Evolutionary conservation across 257 asterid genomes (phyloP), one percentile per base, ranked within the genome.

Genomic region (Pogostemon cablin): DNA sequence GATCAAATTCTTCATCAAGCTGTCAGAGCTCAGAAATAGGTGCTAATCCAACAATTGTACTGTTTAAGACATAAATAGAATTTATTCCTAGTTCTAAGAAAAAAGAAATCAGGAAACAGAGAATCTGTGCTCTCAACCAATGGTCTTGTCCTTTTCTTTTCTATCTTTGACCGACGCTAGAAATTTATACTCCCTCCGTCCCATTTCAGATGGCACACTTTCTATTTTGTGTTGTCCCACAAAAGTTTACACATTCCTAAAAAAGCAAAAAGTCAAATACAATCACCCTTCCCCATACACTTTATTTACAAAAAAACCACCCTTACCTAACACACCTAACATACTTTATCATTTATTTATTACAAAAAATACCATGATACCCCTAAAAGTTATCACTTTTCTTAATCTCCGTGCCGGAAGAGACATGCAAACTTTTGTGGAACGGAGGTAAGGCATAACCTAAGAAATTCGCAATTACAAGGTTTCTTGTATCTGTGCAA

Each of bases 101-200:
- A 11, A 54, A 65, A 41, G 40, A 49, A 65, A 37, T 15, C 3
- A 10, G 12, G 15, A 39, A 42, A 34, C 6, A 37, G 44, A 66
- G 9, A 56, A 54, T 11, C 5, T 55, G 38, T 5, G 66, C 52
- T 61, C n/a, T 49, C 44, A 44, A 42, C 7, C 17, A 35, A n/a
- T 58, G 4, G 17, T 4, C n/a, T 39, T 58, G 3, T 59, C 9
- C 15, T 15, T 47, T 35, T 48, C 41, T 58, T 67, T 32, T 57
- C 62, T 50, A 53, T 32, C 66, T 37, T n/a, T 68, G 57, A 67
- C 58, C 25, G 17, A 61, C 38, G 58, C 68, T 7, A 9, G 12
- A 67, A 56, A 38, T 32, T 62, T 62, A 49, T 65, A 39, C 9
- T 15, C 0, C 15, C 15, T 15, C 15, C 15, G 15, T 15, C 15